Evolutionary conservation across 305 asterid species (phyloP), one percentile per base, ranked within the genome.

Genomic region (Fraxinus sp.): DNA sequence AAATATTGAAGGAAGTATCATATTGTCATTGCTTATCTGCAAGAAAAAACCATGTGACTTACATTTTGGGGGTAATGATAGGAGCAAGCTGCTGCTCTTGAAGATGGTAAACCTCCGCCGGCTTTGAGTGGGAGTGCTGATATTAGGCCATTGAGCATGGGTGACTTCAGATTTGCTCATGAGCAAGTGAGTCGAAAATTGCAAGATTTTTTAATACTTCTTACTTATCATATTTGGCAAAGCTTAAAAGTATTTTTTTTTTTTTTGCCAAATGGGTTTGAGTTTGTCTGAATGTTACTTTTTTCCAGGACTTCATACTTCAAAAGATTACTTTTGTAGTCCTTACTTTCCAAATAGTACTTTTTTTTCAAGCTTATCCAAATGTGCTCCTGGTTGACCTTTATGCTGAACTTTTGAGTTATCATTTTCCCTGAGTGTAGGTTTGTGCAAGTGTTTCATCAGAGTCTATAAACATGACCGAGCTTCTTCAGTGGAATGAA

Each of bases 391-490:
- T 30, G 73, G 41, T 75, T 18, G 33, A 78, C 57, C 59, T 26
- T 26, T 84, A 79, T 30, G 41, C 79, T 77, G 24, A 79, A 75
- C 33, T 80, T 52, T 1, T 62, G 37, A 28, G 37, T 9, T 26
- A 9, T 3, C 10, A 46, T 77, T 74, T 64, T 41, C 32, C 37
- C 41, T 49, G 32, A 10, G 13, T 77, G 66, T 84, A 93, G 97
- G 97, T 93, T 41, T 92, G 94, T 80, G 94, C 97, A 18, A 93
- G 97, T 55, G 97, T 93, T 22, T 92, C 98, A 24, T 92, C 98
- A 7, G 97, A 93, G 89, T 91, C 95, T 13, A 85, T 86, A 81
- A 93, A 93, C 85, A 93, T 93, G 98, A 90, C 91, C 10, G 97
- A 91, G 86, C 97, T 93, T 79, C 86, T 89, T 43, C 97, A 93